Base-by-base conservation (phyloP, 139 green algal genomes). In the Volvox reticuliferus region DNA sequence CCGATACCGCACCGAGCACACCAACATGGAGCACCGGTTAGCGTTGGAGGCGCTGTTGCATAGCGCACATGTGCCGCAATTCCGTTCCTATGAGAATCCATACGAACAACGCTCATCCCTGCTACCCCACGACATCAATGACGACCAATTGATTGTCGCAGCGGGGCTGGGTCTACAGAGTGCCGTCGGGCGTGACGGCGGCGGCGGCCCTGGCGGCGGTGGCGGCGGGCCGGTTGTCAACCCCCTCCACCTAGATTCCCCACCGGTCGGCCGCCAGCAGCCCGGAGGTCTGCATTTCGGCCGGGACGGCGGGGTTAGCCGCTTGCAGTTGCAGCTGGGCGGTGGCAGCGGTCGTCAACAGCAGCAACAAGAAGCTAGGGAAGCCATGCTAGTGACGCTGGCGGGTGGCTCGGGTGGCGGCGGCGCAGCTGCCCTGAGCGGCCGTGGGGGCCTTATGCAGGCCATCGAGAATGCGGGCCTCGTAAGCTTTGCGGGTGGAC, bases 41-140 rank as follows among this genome's bases (percentile, higher is more conserved):
- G 69, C 69, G 69, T n/a, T 90, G 12, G 86, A 90, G 32, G 86
- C 71, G 37, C 69, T 89, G 69, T 68, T 82, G 37, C 85, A 82
- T 36, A 22, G n/a, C 65, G 65, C 65, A 12, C 35, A 68, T n/a
- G 67, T 65, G 65, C 35, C 20, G 33, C 84, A 79, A 36, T 14
- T n/a, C 16, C 32, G 82, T 28, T 20, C 9, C 24, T 79, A 86
- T 28, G 83, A 88, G 35, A 68, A 63, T 17, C 65, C 21, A 36
- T 80, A 80, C 83, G 83, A 88, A 28, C 83, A 88, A 36, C 69
- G 44, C 26, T 55, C 69, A 9, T 71, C 69, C 18, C 37, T 76
- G n/a, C 86, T 90, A 75, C 86, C 86, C 37, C 69, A 76, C 17
- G 36, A 90, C 55, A 63, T 83, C 50, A 16, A 44, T 44, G 73